Base-by-base conservation (phyloP, 345 rosid species). In the Aquilaria yunnanensis region DNA sequence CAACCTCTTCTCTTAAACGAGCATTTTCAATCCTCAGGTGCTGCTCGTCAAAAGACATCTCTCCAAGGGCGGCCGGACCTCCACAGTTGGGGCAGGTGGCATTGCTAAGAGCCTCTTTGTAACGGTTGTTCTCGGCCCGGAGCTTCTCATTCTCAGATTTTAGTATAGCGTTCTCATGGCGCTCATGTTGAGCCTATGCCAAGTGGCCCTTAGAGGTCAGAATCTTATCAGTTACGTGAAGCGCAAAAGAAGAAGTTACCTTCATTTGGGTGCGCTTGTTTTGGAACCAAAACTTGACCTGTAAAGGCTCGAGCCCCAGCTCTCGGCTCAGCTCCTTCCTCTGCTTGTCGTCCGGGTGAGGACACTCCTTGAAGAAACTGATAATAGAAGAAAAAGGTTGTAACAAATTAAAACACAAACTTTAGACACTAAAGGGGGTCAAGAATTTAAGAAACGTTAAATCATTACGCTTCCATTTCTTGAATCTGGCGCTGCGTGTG, bases 201-300 rank as follows among this genome's bases (percentile, higher is more conserved):
- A 23, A 23, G 23, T 23, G 23, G 23, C 23, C 23, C 23, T 23
- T 23, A 23, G 23, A 23, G 23, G 23, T 23, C 23, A 23, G 23
- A 23, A 23, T 23, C 23, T 23, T 23, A 23, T 23, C 23, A 23
- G 23, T 23, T 23, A 23, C 0, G 23, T 23, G 23, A 23, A 23
- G 23, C 23, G 23, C 23, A 1, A 34, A 65, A 32, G 16, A 33
- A 47, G 50, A 23, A 13, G 8, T 49, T 75, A 88, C 98, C 97
- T 93, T 93, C 92, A 88, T 83, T 77, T 90, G 98, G 46, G 97
- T 93, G 16, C 97, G 96, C 78, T 88, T 90, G 79, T 90, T 93
- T 77, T 93, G 98, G 73, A 93, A 93, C 98, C 98, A 93, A 73
- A 90, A 93, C 61, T 93, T 93, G 54, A 93, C 79, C 69, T 93